Conservation (phyloP, 2,329 filamentous ascomycete genomes). For the Balansia obtecta region DNA sequence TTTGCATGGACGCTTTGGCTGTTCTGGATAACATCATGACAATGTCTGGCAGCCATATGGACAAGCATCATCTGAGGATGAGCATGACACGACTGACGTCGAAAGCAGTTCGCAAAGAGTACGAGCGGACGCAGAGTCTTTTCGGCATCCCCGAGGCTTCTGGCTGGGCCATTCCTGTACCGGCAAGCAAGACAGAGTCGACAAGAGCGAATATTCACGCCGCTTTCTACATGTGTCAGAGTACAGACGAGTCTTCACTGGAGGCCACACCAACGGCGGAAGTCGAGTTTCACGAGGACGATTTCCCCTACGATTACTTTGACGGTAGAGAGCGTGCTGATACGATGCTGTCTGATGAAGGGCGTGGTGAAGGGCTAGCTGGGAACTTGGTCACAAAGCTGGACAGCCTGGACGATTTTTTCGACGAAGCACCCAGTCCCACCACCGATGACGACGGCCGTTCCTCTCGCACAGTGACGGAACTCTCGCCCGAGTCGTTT, state of each 20-base stretch:
- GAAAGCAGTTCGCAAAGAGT: constrained; percentile 79
- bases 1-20: constrained; percentile 81
- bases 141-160: constrained; percentile 95
- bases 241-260: constrained; percentile 42
- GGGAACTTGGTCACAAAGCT: constrained; percentile 73
- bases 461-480: constrained; percentile 50
- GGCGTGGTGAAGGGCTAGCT: constrained; percentile 50
- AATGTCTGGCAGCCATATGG: constrained; percentile 83
- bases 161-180: constrained; percentile 91
- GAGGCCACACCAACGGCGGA: constrained; percentile 65
- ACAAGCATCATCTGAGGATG: constrained; percentile 91
- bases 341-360: constrained; percentile 87
- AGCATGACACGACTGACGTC: constrained; percentile 90
- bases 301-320: constrained; percentile 74
- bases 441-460: constrained; percentile 45
- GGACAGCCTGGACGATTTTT: constrained; percentile 72
- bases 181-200: constrained; percentile 74
- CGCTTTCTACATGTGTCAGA: constrained; percentile 87
- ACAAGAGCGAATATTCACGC: constrained; percentile 90
- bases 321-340: constrained; percentile 60
- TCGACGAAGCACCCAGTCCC: constrained; percentile 55
- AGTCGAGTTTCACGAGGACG: constrained; percentile 85
- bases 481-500: constrained; percentile 51
- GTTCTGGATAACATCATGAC: constrained; percentile 93
- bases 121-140: constrained; percentile 82